Evolutionary conservation across 2,329 filamentous ascomycete species (phyloP).

Genomic region (Exophiala spinifera): DNA sequence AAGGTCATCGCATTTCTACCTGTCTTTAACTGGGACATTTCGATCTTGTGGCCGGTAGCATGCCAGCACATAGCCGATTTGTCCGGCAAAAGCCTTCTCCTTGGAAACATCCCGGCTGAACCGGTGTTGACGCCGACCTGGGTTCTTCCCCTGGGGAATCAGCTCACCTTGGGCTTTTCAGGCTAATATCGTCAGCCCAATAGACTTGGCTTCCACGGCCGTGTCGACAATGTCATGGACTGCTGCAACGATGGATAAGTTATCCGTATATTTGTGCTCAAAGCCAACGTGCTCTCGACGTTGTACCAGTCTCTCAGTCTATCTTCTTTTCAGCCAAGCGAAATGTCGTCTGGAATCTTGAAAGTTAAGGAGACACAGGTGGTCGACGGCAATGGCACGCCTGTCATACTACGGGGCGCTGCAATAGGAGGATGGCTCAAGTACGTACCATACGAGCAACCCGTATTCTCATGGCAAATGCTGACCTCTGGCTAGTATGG

Average conservation of each 20-base stretch:
- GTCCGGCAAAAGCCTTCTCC: too few relatives aligned
- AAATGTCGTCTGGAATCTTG: conserved; percentile 34
- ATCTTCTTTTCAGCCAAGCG: background rate
- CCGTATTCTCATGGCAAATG: conserved; percentile 26
- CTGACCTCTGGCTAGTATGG: conserved; percentile 44
- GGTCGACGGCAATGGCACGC: conserved; percentile 45
- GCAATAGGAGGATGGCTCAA: conserved; percentile 43
- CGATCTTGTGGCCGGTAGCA: too few relatives aligned
- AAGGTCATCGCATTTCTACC: too few relatives aligned
- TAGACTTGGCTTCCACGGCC: background rate
- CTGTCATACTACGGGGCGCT: conserved; percentile 49
- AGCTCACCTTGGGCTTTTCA: background rate
- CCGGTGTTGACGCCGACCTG: background rate
- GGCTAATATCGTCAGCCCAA: background rate
- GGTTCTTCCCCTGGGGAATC: background rate
- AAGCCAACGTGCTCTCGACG: too few relatives aligned
- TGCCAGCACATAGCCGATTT: too few relatives aligned
- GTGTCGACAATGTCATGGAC: background rate
- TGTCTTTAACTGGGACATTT: too few relatives aligned
- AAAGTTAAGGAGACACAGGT: conserved; percentile 45
- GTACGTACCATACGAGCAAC: conserved; percentile 8
- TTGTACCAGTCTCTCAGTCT: background rate
- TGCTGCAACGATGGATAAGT: too few relatives aligned
- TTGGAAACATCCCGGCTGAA: background rate
- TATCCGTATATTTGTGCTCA: too few relatives aligned